A percentile compares a stretch with the other conserved stretches of the same genome.
These are phyloP conservation scores for Yamadazyma sp. DNA, from an alignment of 805 yeast species.

Conservation along the genomic window DNA sequence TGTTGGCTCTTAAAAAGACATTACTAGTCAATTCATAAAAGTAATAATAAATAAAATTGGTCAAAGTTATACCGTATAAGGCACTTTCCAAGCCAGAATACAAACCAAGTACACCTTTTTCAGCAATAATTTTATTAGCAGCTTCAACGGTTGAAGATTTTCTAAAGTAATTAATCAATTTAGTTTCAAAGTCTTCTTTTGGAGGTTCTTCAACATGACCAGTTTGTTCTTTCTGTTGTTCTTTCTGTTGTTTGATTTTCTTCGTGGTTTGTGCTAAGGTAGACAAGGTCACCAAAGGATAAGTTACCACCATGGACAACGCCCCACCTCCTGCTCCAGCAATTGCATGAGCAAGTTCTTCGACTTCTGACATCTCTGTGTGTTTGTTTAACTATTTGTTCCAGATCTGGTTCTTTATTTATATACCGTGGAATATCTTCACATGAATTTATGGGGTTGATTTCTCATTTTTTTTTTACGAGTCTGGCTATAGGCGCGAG, in stretches of 20 bases:
- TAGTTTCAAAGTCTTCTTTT: conserved; percentile 1
- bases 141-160: conserved; percentile 21
- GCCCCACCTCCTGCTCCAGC: conserved; percentile 96
- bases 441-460: conserved; percentile 7
- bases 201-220: conserved; percentile 2
- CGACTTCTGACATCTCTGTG: conserved; percentile 39
- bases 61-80: conserved; percentile 76
- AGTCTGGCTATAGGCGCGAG: too few species aligned
- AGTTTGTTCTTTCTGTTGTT: not conserved
- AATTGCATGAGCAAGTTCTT: conserved; percentile 78
- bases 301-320: conserved; percentile 79
- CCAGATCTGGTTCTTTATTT: too few species aligned
- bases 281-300: conserved; percentile 83
- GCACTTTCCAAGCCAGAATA: conserved; percentile 90
- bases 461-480: not conserved
- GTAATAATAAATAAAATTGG: conserved; percentile 87
- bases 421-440: conserved; percentile 3
- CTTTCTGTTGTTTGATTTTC: conserved; percentile 21
- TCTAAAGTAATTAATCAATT: conserved; percentile 3
- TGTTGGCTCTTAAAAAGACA: conserved; percentile 36
- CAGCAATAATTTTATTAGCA: conserved; percentile 42
- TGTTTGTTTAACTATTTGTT: too few species aligned
- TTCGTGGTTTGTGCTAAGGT: conserved; percentile 80
- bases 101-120: conserved; percentile 65
- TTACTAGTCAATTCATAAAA: conserved; percentile 74